Evolutionary conservation across 2,329 filamentous ascomycete genomes (phyloP).

Genomic region (Pezicula neosporulosa): DNA sequence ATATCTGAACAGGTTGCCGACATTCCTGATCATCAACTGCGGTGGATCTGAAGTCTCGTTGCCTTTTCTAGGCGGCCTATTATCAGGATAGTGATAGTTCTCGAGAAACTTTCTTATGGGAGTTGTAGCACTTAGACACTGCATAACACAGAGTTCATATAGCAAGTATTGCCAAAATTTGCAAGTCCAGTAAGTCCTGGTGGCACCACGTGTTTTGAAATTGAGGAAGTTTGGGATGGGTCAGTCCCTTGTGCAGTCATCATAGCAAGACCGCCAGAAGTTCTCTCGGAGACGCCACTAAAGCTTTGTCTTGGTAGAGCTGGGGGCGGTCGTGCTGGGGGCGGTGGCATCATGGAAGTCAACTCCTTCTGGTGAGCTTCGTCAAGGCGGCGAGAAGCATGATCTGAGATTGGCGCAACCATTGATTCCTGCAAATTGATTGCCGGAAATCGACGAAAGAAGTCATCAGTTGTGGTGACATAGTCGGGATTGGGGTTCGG

Average conservation of each 20-base stretch:
- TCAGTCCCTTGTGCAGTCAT: slow-evolving; percentile 3
- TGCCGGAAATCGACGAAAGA: slow-evolving; percentile 69
- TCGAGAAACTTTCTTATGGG: slow-evolving; percentile 64
- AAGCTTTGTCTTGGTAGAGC: slow-evolving; percentile 65
- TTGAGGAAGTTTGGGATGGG: slow-evolving; percentile 16
- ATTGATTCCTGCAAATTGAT: slow-evolving; percentile 52
- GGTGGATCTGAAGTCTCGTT: slow-evolving; percentile 50
- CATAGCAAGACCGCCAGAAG: slow-evolving; percentile 3
- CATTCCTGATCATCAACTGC: slow-evolving; percentile 56
- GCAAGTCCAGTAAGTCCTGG: slow-evolving; percentile 69
- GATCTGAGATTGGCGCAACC: slow-evolving; percentile 32
- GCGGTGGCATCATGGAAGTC: slow-evolving; percentile 23
- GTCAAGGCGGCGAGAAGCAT: slow-evolving; percentile 10
- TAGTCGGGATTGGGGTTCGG: slow-evolving; percentile 42
- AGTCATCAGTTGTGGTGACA: slow-evolving; percentile 75
- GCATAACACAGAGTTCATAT: slow-evolving; percentile 89
- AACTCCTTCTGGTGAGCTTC: slow-evolving; percentile 23
- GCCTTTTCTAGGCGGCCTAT: slow-evolving; percentile 61
- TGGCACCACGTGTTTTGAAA: slow-evolving; percentile 38
- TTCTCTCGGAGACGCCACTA: slow-evolving; percentile 69
- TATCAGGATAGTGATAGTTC: slow-evolving; percentile 54
- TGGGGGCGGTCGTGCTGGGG: slow-evolving; percentile 43
- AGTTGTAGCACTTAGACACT: slow-evolving; percentile 74
- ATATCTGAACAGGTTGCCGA: slow-evolving; percentile 52
- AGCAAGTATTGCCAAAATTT: slow-evolving; percentile 83